Percentiles rank a stretch among this genome's conserved stretches.
These are phyloP conservation scores for Diaporthe vaccinii DNA, from an alignment of 2,329 filamentous ascomycete genomes.

Conservation along the genomic window DNA sequence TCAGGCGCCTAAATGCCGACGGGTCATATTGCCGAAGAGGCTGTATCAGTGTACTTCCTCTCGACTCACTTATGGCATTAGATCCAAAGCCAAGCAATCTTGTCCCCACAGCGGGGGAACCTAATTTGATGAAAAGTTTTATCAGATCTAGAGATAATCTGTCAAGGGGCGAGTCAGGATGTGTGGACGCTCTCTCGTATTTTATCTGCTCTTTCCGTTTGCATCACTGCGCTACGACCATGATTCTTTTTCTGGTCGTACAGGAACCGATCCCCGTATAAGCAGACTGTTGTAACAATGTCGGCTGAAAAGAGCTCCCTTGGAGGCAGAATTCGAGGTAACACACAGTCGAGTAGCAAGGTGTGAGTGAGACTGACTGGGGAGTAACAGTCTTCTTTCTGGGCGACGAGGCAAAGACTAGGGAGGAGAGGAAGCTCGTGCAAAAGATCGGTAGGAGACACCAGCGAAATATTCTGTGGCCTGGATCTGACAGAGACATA, in stretches of 20 bases:
- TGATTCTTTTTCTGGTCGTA: neutral
- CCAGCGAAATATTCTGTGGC: neutral
- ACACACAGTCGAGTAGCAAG: neutral
- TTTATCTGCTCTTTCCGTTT: neutral
- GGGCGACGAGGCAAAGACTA: constrained; percentile 9
- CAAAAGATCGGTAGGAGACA: constrained; percentile 8
- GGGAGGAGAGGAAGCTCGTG: neutral
- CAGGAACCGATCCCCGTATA: neutral
- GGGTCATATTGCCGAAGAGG: neutral
- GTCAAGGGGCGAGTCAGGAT: neutral
- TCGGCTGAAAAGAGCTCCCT: neutral
- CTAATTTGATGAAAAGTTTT: neutral
- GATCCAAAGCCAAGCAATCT: neutral
- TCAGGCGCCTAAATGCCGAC: neutral
- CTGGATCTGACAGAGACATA: neutral
- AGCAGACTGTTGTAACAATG: neutral
- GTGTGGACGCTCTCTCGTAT: neutral
- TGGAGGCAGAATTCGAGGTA: constrained; percentile 8
- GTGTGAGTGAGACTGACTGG: neutral
- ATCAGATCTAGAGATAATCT: constrained; percentile 15
- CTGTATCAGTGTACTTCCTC: neutral
- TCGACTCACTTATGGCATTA: neutral
- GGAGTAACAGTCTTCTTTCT: neutral
- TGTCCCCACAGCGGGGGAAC: neutral
- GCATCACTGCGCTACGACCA: neutral